Percentiles rank a stretch among this genome's conserved stretches.
These are phyloP conservation scores for Nadsonia starkeyi-henricii DNA, from an alignment of 1,139 yeast genomes.

Conservation along the genomic window DNA sequence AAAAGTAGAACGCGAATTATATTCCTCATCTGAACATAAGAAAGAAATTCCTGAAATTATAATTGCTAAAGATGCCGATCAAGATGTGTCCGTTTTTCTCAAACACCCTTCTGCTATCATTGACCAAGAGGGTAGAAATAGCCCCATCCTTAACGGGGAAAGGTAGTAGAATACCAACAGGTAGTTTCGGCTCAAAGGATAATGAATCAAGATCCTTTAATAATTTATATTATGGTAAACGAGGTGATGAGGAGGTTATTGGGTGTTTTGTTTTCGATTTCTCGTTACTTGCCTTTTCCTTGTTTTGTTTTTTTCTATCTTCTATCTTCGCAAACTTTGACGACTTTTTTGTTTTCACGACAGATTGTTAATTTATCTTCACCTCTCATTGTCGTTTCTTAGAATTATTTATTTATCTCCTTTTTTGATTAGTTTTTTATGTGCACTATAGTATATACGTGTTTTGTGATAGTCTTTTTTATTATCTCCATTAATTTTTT, in stretches of 20 bases:
- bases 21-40: slow-evolving; percentile 23
- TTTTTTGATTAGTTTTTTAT: too few species aligned
- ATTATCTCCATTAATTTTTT: not conserved
- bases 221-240: not conserved
- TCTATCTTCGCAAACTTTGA: not conserved
- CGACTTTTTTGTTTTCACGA: not conserved
- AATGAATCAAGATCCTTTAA: slow-evolving; percentile 15
- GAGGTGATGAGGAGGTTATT: not conserved
- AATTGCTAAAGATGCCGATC: not conserved
- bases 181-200: slow-evolving; percentile 13
- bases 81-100: not conserved
- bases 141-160: slow-evolving; percentile 3
- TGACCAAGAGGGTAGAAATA: not conserved
- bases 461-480: slow-evolving; percentile 1
- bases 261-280: not conserved
- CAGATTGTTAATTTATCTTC: slow-evolving; percentile 1
- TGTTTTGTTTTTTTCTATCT: slow-evolving; percentile 1
- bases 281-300: slow-evolving; percentile 1
- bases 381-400: not conserved
- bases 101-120: not conserved
- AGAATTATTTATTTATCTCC: not conserved
- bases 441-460: slow-evolving; percentile 1
- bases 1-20: slow-evolving; percentile 22
- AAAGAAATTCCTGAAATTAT: slow-evolving; percentile 13
- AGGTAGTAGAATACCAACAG: slow-evolving; percentile 9